These are phyloP conservation scores for Xerocomus brunneocitrinus DNA, from an alignment of 768 basidiomycete genomes.

Conservation along the genomic window DNA sequence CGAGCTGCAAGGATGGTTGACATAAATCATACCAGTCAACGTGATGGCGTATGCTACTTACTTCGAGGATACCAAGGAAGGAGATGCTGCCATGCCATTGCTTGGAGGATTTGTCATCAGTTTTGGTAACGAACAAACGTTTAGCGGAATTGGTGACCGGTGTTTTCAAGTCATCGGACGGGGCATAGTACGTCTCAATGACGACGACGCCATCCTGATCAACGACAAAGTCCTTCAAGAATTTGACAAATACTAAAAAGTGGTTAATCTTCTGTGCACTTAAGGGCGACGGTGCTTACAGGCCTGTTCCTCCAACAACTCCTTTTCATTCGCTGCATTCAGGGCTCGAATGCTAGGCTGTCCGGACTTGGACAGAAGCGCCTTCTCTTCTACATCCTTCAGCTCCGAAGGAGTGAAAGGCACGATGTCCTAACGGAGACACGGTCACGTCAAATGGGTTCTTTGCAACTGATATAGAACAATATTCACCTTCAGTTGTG, in stretches of 20 bases:
- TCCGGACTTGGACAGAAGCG: background rate
- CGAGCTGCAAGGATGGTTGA: background rate
- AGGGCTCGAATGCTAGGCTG: background rate
- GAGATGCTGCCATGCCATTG: background rate
- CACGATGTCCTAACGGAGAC: background rate
- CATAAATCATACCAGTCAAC: background rate
- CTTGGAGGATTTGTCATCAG: background rate
- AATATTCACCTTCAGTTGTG: background rate
- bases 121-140: background rate
- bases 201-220: background rate
- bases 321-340: background rate
- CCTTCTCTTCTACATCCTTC: background rate
- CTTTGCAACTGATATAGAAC: background rate
- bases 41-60: background rate
- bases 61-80: background rate
- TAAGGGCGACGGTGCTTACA: background rate
- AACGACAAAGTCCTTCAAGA: conserved; percentile 1
- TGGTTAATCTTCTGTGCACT: background rate
- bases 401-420: background rate
- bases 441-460: background rate
- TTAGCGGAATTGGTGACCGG: background rate
- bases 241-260: background rate
- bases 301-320: background rate
- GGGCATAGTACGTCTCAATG: background rate
- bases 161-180: background rate